These are phyloP conservation scores for Trypanosoma vivax DNA, from an alignment of 208 protist genomes.

Conservation along the genomic window DNA sequence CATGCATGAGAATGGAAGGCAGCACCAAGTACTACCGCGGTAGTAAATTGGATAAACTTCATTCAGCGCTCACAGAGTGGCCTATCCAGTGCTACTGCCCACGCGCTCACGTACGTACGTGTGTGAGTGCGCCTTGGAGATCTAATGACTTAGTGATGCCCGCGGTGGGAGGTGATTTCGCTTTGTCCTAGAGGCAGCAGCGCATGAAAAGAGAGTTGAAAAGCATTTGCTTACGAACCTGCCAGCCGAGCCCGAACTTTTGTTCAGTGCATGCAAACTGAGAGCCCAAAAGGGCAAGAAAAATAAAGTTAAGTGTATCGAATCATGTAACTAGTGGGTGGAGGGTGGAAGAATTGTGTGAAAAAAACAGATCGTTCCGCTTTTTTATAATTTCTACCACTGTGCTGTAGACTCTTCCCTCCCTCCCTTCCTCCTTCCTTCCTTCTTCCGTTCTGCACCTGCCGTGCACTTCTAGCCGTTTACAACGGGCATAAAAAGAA, in stretches of 20 bases:
- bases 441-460: neutral
- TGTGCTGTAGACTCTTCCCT: too few relatives aligned
- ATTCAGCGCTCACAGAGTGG: slow-evolving; percentile 2
- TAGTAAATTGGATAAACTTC: slow-evolving; percentile 52
- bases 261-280: too few relatives aligned
- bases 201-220: too few relatives aligned
- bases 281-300: too few relatives aligned
- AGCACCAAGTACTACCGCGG: slow-evolving; percentile 38
- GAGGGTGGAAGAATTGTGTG: neutral
- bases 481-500: neutral
- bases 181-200: too few relatives aligned
- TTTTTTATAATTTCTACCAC: neutral
- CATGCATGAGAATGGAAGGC: slow-evolving; percentile 48
- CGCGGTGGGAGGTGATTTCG: too few relatives aligned
- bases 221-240: too few relatives aligned
- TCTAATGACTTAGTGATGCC: too few relatives aligned
- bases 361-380: neutral
- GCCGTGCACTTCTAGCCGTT: neutral
- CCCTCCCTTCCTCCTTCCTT: neutral
- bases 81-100: neutral
- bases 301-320: too few relatives aligned
- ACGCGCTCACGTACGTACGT: neutral
- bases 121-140: too few relatives aligned
- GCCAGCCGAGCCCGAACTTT: too few relatives aligned
- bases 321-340: too few relatives aligned